Conservation (phyloP, 2,329 filamentous ascomycete species). For the Eutypa lata region DNA sequence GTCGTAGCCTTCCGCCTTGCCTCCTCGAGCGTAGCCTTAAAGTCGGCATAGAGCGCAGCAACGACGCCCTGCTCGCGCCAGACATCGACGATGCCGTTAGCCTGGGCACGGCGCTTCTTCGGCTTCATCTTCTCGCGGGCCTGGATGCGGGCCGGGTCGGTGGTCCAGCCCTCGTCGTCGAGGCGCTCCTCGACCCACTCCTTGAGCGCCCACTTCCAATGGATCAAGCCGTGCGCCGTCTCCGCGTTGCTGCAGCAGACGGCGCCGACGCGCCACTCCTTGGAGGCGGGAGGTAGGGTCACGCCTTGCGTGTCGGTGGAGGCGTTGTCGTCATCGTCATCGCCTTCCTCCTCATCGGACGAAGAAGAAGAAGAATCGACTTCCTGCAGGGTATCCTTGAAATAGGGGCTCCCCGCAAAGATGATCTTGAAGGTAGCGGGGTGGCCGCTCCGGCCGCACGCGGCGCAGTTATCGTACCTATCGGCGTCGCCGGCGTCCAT, state of each 20-base stretch:
- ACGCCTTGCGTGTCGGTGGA: conserved; percentile 39
- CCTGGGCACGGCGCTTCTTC: conserved; percentile 56
- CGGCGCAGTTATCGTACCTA: conserved; percentile 56
- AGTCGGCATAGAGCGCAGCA: conserved; percentile 60
- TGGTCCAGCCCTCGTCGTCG: conserved; percentile 53
- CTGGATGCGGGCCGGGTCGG: conserved; percentile 53
- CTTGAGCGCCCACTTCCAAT: conserved; percentile 76
- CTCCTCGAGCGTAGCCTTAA: conserved; percentile 58
- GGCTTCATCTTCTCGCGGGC: conserved; percentile 60
- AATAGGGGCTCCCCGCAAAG: conserved; percentile 65
- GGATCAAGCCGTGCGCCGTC: conserved; percentile 67
- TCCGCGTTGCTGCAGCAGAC: conserved; percentile 52
- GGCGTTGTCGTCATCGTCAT: conserved; percentile 30
- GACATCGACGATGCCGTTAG: conserved; percentile 59
- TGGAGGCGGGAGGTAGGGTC: conserved; percentile 34
- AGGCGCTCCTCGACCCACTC: conserved; percentile 67
- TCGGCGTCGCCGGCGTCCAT: conserved; percentile 37
- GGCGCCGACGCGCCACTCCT: conserved; percentile 35
- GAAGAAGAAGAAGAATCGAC: conserved; percentile 45
- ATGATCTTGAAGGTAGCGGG: conserved; percentile 62
- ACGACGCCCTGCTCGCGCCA: conserved; percentile 63
- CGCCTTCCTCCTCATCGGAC: conserved; percentile 30
- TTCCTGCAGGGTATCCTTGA: conserved; percentile 62
- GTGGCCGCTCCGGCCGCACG: conserved; percentile 68
- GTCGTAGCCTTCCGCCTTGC: conserved; percentile 47